Base-by-base conservation (phyloP, 768 basidiomycete species). In the Nevesoporus exiguus region DNA sequence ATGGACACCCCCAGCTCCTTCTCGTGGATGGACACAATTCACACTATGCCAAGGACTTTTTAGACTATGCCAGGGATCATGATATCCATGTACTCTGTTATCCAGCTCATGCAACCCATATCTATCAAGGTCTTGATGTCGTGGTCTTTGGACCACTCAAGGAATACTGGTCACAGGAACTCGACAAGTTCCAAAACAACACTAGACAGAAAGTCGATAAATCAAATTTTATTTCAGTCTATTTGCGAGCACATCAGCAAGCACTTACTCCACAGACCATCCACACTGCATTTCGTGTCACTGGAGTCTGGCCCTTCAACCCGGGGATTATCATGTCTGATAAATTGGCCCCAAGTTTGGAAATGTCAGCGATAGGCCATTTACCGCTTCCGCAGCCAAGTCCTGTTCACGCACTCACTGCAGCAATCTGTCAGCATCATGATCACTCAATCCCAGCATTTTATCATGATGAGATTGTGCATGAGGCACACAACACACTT, bases 121-220 rank as follows among this genome's bases (percentile, higher is more conserved):
- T n/a, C n/a, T n/a, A n/a, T n/a, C n/a, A n/a, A n/a, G n/a, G n/a
- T n/a, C n/a, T n/a, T n/a, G n/a, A n/a, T n/a, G n/a, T n/a, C n/a
- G n/a, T 80, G 55, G 62, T 69, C 22, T 76, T 75, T 33, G 47
- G 43, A 3, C 43, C 59, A 4, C 50, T 78, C 7, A 78, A 79
- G 56, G 17, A 27, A 31, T n/a, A 2, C 6, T 71, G 63, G 63
- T 59, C 46, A 0, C 44, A 67, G 21, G 65, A 67, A 41, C 49
- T 22, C 0, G 31, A 56, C 50, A 25, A 49, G 15, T 56, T 37
- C 13, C 33, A 57, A 11, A 27, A 27, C 11, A 11, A 31, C 1
- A 44, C 27, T 8, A 13, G 43, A 19, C 27, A n/a, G 9, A 44
- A 29, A 5, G 29, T 44, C 15, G 29, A 19, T 17, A 44, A 44